Percentiles rank a stretch among this genome's conserved stretches.
Conservation (phyloP, 495 filamentous ascomycete species). For the Podospora pseudoanserina region DNA sequence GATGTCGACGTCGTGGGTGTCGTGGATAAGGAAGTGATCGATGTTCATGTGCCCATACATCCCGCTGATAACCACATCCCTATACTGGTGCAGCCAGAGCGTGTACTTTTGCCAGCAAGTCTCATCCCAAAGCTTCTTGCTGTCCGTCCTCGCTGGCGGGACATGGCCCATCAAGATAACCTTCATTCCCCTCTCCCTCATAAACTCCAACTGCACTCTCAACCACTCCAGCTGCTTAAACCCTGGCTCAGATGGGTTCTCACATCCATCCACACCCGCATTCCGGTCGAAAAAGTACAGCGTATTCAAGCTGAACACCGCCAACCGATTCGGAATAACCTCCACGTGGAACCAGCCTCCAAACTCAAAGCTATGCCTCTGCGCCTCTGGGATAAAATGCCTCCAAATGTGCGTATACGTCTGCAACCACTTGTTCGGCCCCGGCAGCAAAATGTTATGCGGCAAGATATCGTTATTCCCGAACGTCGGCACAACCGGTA, state of each 20-base stretch:
- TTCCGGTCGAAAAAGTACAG: conserved; percentile 95
- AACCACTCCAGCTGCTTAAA: conserved; percentile 97
- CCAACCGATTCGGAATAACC: conserved; percentile 80
- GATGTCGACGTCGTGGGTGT: conserved; percentile 69
- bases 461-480: conserved; percentile 98
- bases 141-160: conserved; percentile 77
- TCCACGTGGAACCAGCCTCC: conserved; percentile 95
- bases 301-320: conserved; percentile 93
- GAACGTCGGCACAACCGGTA: conserved; percentile 85
- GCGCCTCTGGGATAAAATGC: conserved; percentile 85
- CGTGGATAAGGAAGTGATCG: conserved; percentile 94
- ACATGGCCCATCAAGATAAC: conserved; percentile 94
- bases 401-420: conserved; percentile 71
- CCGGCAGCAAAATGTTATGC: conserved; percentile 85
- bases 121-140: conserved; percentile 82
- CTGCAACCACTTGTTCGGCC: conserved; percentile 81
- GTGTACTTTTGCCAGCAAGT: conserved; percentile 99
- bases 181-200: conserved; percentile 84
- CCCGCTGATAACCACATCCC: conserved; percentile 77
- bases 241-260: conserved; percentile 69
- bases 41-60: conserved; percentile 98
- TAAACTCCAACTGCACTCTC: conserved; percentile 78
- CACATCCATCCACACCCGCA: conserved; percentile 86
- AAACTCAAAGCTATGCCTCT: conserved; percentile 84
- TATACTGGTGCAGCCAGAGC: conserved; percentile 81